These are phyloP conservation scores for Hanseniaspora gamundiae DNA, from an alignment of 1,139 yeast species.

Conservation along the genomic window DNA sequence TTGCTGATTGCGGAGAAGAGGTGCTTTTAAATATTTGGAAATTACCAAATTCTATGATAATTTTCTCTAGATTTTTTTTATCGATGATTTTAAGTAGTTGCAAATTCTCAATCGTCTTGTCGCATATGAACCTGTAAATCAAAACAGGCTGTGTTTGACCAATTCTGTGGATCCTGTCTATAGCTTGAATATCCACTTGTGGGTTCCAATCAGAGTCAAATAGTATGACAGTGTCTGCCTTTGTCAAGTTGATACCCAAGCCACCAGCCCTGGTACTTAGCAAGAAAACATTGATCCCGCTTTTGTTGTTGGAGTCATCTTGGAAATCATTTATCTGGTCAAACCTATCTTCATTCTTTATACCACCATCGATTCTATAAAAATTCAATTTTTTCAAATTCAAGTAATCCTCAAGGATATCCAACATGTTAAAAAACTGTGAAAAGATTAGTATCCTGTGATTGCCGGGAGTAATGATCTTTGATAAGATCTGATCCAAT, in stretches of 20 bases:
- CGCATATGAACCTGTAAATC: conserved; percentile 62
- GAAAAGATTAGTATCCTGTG: conserved; percentile 74
- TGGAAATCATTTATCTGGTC: conserved; percentile 47
- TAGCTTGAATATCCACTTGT: conserved; percentile 90
- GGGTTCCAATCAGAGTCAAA: conserved; percentile 98
- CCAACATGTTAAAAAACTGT: conserved; percentile 72
- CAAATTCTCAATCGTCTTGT: conserved; percentile 73
- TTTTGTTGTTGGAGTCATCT: conserved; percentile 11
- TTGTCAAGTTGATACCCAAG: conserved; percentile 71
- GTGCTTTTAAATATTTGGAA: conserved; percentile 31
- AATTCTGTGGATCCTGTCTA: conserved; percentile 88
- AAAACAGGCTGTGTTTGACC: conserved; percentile 82
- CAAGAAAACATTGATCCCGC: conserved; percentile 36
- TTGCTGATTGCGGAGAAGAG: neutral
- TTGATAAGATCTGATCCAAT: conserved; percentile 45
- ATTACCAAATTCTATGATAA: conserved; percentile 77
- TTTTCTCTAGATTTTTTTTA: conserved; percentile 66
- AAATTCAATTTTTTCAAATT: conserved; percentile 33
- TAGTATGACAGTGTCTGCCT: conserved; percentile 81
- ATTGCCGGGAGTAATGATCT: conserved; percentile 32
- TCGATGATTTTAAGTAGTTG: conserved; percentile 65
- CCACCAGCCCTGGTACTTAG: conserved; percentile 93
- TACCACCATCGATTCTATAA: conserved; percentile 70
- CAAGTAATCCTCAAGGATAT: conserved; percentile 63
- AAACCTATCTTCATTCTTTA: conserved; percentile 53